Evolutionary conservation across 2,329 filamentous ascomycete genomes (phyloP).

Genomic region (Curvularia hawaiiensis): DNA sequence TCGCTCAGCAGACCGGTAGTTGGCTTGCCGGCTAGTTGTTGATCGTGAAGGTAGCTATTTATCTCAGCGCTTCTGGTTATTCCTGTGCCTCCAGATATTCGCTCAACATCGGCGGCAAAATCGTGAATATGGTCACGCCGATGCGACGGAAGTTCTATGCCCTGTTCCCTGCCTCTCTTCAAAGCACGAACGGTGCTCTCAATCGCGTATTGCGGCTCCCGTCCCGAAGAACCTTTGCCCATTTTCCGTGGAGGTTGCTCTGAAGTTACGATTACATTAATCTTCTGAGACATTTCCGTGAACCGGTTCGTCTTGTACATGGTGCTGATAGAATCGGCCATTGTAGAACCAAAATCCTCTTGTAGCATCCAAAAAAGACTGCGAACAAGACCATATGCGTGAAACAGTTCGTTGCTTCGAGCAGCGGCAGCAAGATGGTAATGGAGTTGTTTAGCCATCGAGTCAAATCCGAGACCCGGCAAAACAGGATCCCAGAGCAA

Average conservation of each 20-base stretch:
- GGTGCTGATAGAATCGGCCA: constrained; percentile 63
- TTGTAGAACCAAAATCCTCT: constrained; percentile 61
- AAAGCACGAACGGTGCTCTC: constrained; percentile 35
- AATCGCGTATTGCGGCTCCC: constrained; percentile 39
- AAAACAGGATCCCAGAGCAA: constrained; percentile 48
- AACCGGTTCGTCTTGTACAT: constrained; percentile 65
- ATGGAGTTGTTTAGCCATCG: constrained; percentile 62
- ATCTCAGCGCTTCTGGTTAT: constrained; percentile 15
- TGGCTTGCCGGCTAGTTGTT: constrained; percentile 27
- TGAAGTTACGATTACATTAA: constrained; percentile 47
- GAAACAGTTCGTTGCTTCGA: constrained; percentile 64
- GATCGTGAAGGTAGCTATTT: constrained; percentile 28
- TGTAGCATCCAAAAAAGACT: constrained; percentile 75
- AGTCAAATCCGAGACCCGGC: constrained; percentile 57
- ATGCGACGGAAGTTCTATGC: constrained; percentile 33
- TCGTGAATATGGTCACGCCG: constrained; percentile 34
- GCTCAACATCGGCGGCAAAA: constrained; percentile 34
- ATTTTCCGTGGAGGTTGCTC: constrained; percentile 13
- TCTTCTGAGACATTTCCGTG: constrained; percentile 65
- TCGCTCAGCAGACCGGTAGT: constrained; percentile 25
- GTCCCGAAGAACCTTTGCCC: constrained; percentile 24
- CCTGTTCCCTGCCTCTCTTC: constrained; percentile 23
- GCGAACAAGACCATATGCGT: constrained; percentile 78
- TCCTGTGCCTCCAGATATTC: constrained; percentile 27
- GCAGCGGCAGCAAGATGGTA: constrained; percentile 67